Percentiles rank a stretch among this genome's conserved stretches.
These are phyloP conservation scores for Physcomitrium patens DNA, from an alignment of 225 moss, liverwort and hornwort species.

Conservation along the genomic window DNA sequence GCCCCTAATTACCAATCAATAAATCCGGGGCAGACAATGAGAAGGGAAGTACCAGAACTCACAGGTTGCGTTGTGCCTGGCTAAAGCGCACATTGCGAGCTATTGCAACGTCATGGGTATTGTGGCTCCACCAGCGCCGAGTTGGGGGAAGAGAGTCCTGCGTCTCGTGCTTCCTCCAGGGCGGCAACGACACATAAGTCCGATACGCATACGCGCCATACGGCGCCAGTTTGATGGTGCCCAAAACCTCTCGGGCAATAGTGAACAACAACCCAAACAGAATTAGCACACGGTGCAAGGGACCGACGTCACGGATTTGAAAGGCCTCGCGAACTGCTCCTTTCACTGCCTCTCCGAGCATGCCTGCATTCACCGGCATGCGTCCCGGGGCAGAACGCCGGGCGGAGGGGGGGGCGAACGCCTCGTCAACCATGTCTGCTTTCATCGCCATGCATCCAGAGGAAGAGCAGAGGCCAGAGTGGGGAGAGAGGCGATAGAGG, in stretches of 20 bases:
- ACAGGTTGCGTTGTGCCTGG: conserved; percentile 62
- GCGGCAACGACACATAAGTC: conserved; percentile 41
- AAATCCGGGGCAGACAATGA: conserved; percentile 9
- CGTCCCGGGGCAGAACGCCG: neutral
- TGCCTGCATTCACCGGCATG: conserved; percentile 57
- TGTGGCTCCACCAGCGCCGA: conserved; percentile 18
- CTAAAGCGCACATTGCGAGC: conserved; percentile 76
- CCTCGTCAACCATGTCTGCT: too few species aligned
- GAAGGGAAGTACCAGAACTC: conserved; percentile 40
- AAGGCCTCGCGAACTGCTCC: conserved; percentile 68
- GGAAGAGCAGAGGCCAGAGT: too few species aligned
- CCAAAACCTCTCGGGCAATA: conserved; percentile 48
- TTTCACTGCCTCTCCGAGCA: conserved; percentile 70
- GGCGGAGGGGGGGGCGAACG: too few species aligned
- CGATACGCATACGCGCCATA: conserved; percentile 62
- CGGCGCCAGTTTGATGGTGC: conserved; percentile 43
- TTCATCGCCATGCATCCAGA: too few species aligned
- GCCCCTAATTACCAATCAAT: neutral
- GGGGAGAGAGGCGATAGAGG: too few species aligned
- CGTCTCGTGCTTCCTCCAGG: conserved; percentile 25
- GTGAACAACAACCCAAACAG: conserved; percentile 40
- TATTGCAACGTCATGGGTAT: conserved; percentile 36
- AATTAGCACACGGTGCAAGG: conserved; percentile 36
- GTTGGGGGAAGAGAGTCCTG: conserved; percentile 31
- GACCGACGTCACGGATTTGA: conserved; percentile 27